A percentile compares a stretch with the other conserved stretches of the same genome.
Evolutionary conservation across 1,284 basidiomycete species (phyloP).

Genomic region (Vanrija pseudolonga): DNA sequence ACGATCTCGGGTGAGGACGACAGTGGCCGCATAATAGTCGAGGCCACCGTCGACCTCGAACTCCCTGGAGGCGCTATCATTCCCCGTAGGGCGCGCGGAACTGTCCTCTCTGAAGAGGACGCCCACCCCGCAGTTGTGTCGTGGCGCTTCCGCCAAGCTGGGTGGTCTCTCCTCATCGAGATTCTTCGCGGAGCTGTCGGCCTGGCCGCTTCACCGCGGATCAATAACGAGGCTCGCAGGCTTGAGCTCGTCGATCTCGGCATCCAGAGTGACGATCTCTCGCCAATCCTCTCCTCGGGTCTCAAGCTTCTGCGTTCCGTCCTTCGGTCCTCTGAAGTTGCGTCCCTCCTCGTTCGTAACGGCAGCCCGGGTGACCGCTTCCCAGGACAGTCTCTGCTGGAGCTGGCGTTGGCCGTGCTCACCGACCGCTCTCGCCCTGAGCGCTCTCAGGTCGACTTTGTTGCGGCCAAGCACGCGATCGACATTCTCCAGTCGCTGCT

Average conservation of each 20-base stretch:
- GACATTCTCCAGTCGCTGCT: conserved; percentile 34
- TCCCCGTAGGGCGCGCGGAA: conserved; percentile 27
- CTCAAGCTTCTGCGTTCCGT: conserved; percentile 29
- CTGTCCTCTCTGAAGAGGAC: conserved; percentile 13
- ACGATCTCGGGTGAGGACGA: conserved; percentile 24
- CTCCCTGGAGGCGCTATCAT: conserved; percentile 37
- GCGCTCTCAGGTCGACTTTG: conserved; percentile 9
- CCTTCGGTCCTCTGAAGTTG: conserved; percentile 21
- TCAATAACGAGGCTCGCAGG: neutral
- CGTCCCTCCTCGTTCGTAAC: neutral
- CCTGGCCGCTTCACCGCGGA: conserved; percentile 14
- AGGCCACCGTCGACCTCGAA: conserved; percentile 22
- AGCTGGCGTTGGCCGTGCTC: conserved; percentile 26
- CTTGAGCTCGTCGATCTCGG: conserved; percentile 33
- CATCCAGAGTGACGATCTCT: conserved; percentile 16
- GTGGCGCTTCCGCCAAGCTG: conserved; percentile 25
- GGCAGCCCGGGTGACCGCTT: conserved; percentile 1
- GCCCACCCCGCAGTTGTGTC: conserved; percentile 18
- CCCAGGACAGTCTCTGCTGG: conserved; percentile 23
- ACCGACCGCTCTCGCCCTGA: neutral
- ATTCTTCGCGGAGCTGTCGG: conserved; percentile 33
- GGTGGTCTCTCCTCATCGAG: conserved; percentile 35
- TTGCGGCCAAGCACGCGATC: conserved; percentile 24
- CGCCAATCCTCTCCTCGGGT: conserved; percentile 25
- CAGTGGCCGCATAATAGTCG: conserved; percentile 21